Base-by-base conservation (phyloP, 1,284 basidiomycete genomes). In the Cutaneotrichosporon sp. region DNA sequence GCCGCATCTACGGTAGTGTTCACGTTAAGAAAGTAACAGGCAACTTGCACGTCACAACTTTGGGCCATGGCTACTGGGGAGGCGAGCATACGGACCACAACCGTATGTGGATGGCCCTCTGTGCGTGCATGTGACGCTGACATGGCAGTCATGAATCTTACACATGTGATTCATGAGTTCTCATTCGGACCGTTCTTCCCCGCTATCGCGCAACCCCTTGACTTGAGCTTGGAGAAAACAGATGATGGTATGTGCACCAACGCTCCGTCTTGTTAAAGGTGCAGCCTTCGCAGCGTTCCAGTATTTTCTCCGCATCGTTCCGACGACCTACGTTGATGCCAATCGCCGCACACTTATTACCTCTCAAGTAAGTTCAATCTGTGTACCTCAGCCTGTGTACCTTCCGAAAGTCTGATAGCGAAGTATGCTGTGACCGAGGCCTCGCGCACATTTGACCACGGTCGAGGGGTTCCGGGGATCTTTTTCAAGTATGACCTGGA, bases 401-500 rank as follows among this genome's bases (percentile, higher is more conserved):
- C n/a, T n/a, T n/a, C n/a, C n/a, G n/a, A n/a, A n/a, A n/a, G n/a
- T n/a, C 50, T 59, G 20, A 55, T 53, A 11, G 11, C n/a, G 2
- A 88, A 97, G 74, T 97, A 98, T 76, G 90, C 88, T 45, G 94
- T 97, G 2, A 97, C 90, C 0, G 90, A 97, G 74, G 94, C 97
- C 72, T 84, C 83, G 2, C 83, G 89, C 12, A 79, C 81, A 14
- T 79, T 96, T 11, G 79, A 85, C 41, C 88, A 91, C 66, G 83
- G 87, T 55, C 75, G 79, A 24, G 89, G 87, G 4, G 86, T 90
- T 0, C 94, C 94, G 17, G 90, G 90, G 16, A 92, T 94, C 66
- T 94, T 92, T 79, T 92, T 94, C 84, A 93, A 94, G 72, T 97
- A 91, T 70, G 94, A 98, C 59, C 77, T 97, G 25, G 94, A 98